Evolutionary conservation across 2,329 filamentous ascomycete genomes (phyloP), one percentile per base, ranked within the genome.

Genomic region (Paecilomyces formosus): DNA sequence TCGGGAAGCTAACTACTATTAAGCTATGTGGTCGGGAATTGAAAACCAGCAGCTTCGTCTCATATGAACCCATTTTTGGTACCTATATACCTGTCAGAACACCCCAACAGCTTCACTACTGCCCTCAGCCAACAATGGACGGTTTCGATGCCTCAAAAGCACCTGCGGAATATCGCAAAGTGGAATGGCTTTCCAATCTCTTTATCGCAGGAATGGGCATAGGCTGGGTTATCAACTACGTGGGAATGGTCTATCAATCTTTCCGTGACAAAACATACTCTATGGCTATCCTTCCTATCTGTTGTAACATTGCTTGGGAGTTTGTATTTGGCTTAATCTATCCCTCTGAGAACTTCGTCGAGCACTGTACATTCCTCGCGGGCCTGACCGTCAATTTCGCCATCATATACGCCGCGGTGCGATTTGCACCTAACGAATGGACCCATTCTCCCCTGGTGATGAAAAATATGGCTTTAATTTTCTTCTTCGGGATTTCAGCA

Each of bases 161-260:
- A 45, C 39, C 39, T 45, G n/a, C 39, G 2, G 39, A 45, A 45
- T 45, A 45, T 8, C 39, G 18, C n/a, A 3, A 45, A 21, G 39
- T 45, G 39, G 39, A 45, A 45, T 45, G 39, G 39, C 1, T 45
- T 8, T n/a, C 39, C 7, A 45, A 45, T 21, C 5, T 45, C n/a
- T 45, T 45, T 7, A 18, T 45, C 15, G 7, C 18, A 45, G 39
- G 39, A 21, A 45, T 45, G 39, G 39, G 39, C n/a, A 18, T 21
- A 15, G 39, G 24, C 56, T 61, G 12, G 63, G 65, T 11, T 70
- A 69, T 56, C 68, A 71, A 12, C 64, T 67, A 53, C 39, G 15
- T 56, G 15, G 33, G 21, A 11, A 56, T 56, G 55, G 31, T 51
- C 15, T 56, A 50, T 28, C 33, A 56, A 18, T 56, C 55, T 13